Conservation (phyloP, 2,329 filamentous ascomycete genomes). For the Rhinocladiella mackenziei region DNA sequence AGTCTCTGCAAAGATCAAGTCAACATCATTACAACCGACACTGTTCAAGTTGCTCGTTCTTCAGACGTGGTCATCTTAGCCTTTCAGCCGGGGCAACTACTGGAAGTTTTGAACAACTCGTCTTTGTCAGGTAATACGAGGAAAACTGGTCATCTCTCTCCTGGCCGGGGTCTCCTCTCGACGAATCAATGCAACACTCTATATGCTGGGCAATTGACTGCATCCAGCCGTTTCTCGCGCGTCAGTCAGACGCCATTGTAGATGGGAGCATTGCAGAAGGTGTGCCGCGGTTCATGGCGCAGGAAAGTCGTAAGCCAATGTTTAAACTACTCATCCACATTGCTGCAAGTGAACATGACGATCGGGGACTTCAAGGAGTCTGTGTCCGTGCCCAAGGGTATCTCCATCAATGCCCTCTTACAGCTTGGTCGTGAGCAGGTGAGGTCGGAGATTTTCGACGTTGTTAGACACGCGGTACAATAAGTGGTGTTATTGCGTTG, state of each 20-base stretch:
- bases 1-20: background rate
- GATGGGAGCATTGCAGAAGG: conserved; percentile 53
- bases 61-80: conserved; percentile 47
- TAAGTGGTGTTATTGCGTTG: conserved; percentile 2
- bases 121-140: conserved; percentile 39
- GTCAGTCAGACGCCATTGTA: conserved; percentile 48
- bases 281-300: conserved; percentile 47
- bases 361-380: conserved; percentile 47
- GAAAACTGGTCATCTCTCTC: conserved; percentile 51
- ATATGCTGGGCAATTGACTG: background rate
- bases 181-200: conserved; percentile 32
- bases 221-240: conserved; percentile 36
- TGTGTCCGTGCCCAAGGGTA: conserved; percentile 49
- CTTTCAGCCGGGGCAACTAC: conserved; percentile 46
- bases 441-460: conserved; percentile 9
- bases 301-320: conserved; percentile 51
- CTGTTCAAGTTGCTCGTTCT: conserved; percentile 1
- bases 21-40: conserved; percentile 12
- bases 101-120: conserved; percentile 36
- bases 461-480: conserved; percentile 3
- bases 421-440: conserved; percentile 43
- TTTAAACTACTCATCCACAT: conserved; percentile 33
- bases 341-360: conserved; percentile 23
- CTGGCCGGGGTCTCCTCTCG: conserved; percentile 43
- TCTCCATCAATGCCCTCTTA: conserved; percentile 49